Evolutionary conservation across 192 early-diverging fungal species (phyloP).

Genomic region (Podochytrium sp.): DNA sequence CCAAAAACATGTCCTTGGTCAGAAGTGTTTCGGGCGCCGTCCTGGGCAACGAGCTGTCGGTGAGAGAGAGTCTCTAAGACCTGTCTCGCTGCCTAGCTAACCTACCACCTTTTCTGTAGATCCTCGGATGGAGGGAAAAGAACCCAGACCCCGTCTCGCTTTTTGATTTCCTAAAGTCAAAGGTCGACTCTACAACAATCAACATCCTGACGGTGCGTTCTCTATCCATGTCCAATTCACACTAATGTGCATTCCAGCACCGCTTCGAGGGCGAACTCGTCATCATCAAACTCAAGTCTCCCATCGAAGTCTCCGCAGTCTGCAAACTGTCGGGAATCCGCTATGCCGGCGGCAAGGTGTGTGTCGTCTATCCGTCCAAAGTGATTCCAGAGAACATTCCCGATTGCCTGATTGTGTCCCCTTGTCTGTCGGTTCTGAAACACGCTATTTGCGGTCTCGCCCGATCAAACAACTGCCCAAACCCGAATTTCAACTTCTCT

Average conservation of each 20-base stretch:
- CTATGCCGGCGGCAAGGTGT: constrained; percentile 23
- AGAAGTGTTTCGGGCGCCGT: background rate
- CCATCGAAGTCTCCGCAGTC: constrained; percentile 15
- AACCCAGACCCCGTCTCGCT: constrained; percentile 19
- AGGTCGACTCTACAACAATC: constrained; percentile 9
- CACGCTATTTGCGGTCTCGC: no score
- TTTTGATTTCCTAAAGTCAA: constrained; percentile 2
- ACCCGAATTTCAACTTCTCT: no score
- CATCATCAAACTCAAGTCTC: constrained; percentile 7
- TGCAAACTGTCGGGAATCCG: background rate
- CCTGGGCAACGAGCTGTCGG: constrained; percentile 6
- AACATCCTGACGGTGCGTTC: background rate
- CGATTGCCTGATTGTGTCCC: no score
- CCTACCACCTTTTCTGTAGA: background rate
- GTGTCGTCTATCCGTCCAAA: background rate
- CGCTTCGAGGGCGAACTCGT: constrained; percentile 17
- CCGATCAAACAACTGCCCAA: no score
- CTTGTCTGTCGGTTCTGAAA: no score
- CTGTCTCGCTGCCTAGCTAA: background rate
- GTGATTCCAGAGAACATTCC: no score
- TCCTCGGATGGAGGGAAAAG: constrained; percentile 9
- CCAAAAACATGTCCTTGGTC: background rate
- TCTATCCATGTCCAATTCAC: background rate
- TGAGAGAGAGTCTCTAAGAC: no score
- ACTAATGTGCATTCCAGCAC: constrained; percentile 6